Conservation (phyloP, 2,329 filamentous ascomycete genomes). For the Moelleriella libera region DNA sequence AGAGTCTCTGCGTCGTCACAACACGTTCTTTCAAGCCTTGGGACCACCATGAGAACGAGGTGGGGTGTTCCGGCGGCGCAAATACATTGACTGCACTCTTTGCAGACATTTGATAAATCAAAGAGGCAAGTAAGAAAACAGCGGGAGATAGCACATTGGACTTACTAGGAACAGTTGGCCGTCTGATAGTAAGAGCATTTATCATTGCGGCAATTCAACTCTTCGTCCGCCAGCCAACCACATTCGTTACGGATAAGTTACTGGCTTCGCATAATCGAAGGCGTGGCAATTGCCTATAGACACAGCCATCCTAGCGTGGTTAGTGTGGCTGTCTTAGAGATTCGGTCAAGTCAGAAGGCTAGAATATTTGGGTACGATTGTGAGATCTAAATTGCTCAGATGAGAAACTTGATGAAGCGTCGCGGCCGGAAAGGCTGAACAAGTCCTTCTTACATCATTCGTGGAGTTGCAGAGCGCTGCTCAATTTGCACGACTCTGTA, state of each 20-base stretch:
- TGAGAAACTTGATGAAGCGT: no score
- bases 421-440: no score
- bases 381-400: background rate
- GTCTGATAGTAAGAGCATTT: background rate
- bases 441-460: no score
- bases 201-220: background rate
- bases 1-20: background rate
- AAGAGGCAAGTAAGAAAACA: background rate
- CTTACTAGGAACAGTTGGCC: background rate
- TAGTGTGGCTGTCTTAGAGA: background rate
- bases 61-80: background rate
- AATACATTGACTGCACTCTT: background rate
- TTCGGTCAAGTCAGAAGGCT: background rate
- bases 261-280: background rate
- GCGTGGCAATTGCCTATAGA: background rate
- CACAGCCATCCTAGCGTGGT: background rate
- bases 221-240: background rate
- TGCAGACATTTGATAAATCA: background rate
- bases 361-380: background rate
- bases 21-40: background rate
- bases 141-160: background rate
- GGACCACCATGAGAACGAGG: background rate
- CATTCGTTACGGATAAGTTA: background rate
- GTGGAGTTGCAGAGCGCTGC: no score
- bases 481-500: background rate